Base-by-base conservation (phyloP, 768 basidiomycete species). In the Kwoniella pini region DNA sequence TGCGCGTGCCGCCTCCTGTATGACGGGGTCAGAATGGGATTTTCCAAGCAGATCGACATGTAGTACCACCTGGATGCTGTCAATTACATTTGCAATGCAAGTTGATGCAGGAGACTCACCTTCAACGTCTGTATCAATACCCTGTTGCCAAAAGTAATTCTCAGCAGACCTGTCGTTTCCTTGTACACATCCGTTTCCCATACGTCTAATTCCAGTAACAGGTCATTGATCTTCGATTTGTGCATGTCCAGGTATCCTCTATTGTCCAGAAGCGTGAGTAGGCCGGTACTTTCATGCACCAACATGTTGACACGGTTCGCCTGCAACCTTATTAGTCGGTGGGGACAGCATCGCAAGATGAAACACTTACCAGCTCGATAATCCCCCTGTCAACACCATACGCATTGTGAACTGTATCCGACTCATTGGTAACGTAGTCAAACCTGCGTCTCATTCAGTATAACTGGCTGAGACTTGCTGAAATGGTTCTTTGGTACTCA, bases 261-360 rank as follows among this genome's bases (percentile, higher is more conserved):
- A n/a, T 33, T 22, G 30, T 63, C 62, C 17, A 26, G 19, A 17
- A 63, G n/a, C 15, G 33, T 6, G 0, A 17, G 36, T n/a, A 63
- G 54, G 5, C 36, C 19, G 9, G 24, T n/a, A 11, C 36, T 38
- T 40, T 63, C 62, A 48, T 63, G 26, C 27, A 57, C 54, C 6
- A 63, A 30, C 12, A 57, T 57, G 24, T 63, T 63, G 46, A 63
- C 62, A 4, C 62, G 54, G 55, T 63, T 63, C 19, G 46, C 39
- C 62, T 63, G 46, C 61, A 36, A 30, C 19, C 7, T n/a, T n/a
- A n/a, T 53, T 17, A 10, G 15, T 15, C 13, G n/a, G 17, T 2
- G 17, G 22, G 5, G 12, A 17, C 28, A 15, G n/a, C n/a, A n/a
- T n/a, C 17, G 57, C 19, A 6, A 11, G n/a, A 13, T 17, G n/a